phyloP scores from a whole-genome alignment of 1,284 basidiomycete genomes.

The Lentinula novae-zelandiae region DNA sequence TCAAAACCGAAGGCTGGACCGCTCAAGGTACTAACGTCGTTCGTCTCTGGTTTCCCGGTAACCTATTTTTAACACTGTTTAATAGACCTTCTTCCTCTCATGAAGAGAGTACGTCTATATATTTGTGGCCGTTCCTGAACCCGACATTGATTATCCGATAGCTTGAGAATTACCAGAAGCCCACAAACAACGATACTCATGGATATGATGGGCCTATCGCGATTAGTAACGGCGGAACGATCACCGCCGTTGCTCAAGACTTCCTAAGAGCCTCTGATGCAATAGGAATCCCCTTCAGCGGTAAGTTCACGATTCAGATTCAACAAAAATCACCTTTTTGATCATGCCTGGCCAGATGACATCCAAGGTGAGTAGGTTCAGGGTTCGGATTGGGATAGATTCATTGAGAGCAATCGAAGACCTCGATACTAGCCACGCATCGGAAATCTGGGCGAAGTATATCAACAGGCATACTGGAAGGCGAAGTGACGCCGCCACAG shows the following conservation, averaged over 20 bases:
- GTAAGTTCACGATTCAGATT: slow-evolving; percentile 31
- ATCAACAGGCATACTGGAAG: slow-evolving; percentile 71
- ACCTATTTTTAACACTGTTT: slow-evolving; percentile 1
- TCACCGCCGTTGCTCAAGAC: slow-evolving; percentile 62
- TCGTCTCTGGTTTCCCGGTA: background rate
- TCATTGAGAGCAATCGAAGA: slow-evolving; percentile 29
- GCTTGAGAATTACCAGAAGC: slow-evolving; percentile 76
- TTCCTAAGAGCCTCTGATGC: slow-evolving; percentile 64
- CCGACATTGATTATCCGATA: slow-evolving; percentile 19
- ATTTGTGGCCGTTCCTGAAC: background rate
- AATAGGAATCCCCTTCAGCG: slow-evolving; percentile 62
- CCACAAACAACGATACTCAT: slow-evolving; percentile 52
- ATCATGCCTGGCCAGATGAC: slow-evolving; percentile 42
- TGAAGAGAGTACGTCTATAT: slow-evolving; percentile 51
- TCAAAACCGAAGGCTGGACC: slow-evolving; percentile 69
- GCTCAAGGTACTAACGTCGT: slow-evolving; percentile 42
- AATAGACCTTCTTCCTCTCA: slow-evolving; percentile 61
- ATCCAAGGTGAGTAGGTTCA: slow-evolving; percentile 42
- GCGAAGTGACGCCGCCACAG: slow-evolving; percentile 68
- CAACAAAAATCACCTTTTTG: background rate
- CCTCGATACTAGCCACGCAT: slow-evolving; percentile 55
- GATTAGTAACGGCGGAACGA: slow-evolving; percentile 63
- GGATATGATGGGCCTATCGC: slow-evolving; percentile 71
- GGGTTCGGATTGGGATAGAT: background rate
- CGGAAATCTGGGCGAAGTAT: slow-evolving; percentile 73